Conservation (phyloP, 768 basidiomycete genomes). For the Pleurotus pulmonarius region DNA sequence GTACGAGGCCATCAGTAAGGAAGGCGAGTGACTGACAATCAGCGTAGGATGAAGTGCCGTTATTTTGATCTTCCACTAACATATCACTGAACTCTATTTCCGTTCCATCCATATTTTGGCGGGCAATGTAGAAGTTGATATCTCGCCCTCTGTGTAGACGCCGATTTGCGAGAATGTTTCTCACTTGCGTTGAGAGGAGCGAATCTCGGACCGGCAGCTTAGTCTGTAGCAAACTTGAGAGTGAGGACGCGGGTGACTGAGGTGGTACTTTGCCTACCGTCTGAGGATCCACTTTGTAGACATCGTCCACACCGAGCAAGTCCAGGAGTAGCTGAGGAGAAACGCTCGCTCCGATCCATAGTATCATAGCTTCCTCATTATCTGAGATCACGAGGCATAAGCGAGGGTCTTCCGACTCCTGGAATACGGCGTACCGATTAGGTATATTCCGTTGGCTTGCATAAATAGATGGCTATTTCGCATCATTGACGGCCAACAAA, state of each 20-base stretch:
- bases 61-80: slow-evolving; percentile 96
- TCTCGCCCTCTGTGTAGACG: slow-evolving; percentile 46
- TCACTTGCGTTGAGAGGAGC: slow-evolving; percentile 77
- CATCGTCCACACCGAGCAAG: slow-evolving; percentile 80
- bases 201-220: slow-evolving; percentile 69
- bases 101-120: slow-evolving; percentile 89
- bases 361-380: slow-evolving; percentile 81
- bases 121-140: slow-evolving; percentile 68
- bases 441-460: slow-evolving; percentile 88
- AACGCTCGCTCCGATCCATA: slow-evolving; percentile 86
- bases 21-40: slow-evolving; percentile 60
- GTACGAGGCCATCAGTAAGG: neutral
- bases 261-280: slow-evolving; percentile 45
- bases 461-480: slow-evolving; percentile 81
- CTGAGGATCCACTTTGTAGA: slow-evolving; percentile 61
- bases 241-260: slow-evolving; percentile 4
- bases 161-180: slow-evolving; percentile 77
- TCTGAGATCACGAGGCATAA: slow-evolving; percentile 38
- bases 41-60: slow-evolving; percentile 87
- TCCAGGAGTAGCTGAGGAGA: slow-evolving; percentile 82
- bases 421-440: slow-evolving; percentile 59
- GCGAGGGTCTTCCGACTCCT: too few species aligned
- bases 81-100: slow-evolving; percentile 98
- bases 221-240: slow-evolving; percentile 38
- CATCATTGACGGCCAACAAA: slow-evolving; percentile 75